phyloP scores from a whole-genome alignment of 2,329 filamentous ascomycete genomes.

The Plectosphaerella plurivora region DNA sequence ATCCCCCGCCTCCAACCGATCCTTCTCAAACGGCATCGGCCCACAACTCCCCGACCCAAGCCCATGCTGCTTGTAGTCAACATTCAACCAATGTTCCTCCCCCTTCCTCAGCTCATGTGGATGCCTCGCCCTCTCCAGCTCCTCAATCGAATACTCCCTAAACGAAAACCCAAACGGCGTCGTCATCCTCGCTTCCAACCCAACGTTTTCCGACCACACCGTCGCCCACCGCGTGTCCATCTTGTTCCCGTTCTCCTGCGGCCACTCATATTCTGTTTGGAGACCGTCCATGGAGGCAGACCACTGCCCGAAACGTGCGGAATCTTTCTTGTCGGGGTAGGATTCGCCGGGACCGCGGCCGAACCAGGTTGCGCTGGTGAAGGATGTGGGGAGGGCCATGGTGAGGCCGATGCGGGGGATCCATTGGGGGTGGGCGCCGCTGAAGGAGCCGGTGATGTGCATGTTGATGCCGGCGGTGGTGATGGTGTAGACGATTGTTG shows the following conservation, averaged over 20 bases:
- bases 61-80: conserved; percentile 7
- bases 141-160: not conserved
- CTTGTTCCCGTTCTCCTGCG: conserved; percentile 49
- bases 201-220: not conserved
- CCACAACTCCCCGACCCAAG: conserved; percentile 16
- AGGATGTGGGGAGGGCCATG: conserved; percentile 25
- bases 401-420: conserved; percentile 45
- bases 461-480: conserved; percentile 27
- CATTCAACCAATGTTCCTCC: conserved; percentile 4
- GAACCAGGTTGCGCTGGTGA: conserved; percentile 36
- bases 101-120: conserved; percentile 6
- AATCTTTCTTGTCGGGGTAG: conserved; percentile 46
- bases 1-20: conserved; percentile 16
- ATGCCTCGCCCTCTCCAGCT: conserved; percentile 2
- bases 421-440: conserved; percentile 29
- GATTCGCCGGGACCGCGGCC: conserved; percentile 46
- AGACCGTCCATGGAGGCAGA: conserved; percentile 28
- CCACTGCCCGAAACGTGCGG: conserved; percentile 35
- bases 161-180: not conserved
- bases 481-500: conserved; percentile 34
- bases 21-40: conserved; percentile 16
- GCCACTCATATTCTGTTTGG: conserved; percentile 44
- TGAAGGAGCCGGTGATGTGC: conserved; percentile 28
- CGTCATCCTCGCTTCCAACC: not conserved
- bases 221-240: conserved; percentile 40